These are phyloP conservation scores for Ogataea methylovora DNA, from an alignment of 805 yeast genomes.

Conservation along the genomic window DNA sequence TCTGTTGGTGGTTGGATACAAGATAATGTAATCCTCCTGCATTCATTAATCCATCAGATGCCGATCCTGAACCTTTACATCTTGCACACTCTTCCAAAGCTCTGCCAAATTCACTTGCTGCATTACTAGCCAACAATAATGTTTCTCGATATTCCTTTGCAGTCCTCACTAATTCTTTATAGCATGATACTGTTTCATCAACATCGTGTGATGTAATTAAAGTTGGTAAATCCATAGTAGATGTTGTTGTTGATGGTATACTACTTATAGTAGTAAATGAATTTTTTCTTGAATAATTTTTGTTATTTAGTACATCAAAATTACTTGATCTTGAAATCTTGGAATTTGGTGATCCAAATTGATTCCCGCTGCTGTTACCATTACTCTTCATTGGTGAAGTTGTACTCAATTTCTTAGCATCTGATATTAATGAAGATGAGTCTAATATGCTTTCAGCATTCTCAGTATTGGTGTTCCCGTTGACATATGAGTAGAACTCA, in stretches of 20 bases:
- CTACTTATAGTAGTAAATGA: conserved; percentile 31
- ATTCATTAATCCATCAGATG: conserved; percentile 56
- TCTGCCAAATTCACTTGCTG: conserved; percentile 65
- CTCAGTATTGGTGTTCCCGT: no score
- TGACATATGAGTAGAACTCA: conserved; percentile 50
- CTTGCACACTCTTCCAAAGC: conserved; percentile 60
- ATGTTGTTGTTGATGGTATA: conserved; percentile 40
- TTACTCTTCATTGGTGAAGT: no score
- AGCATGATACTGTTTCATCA: conserved; percentile 37
- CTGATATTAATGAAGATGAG: no score
- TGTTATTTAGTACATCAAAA: not conserved
- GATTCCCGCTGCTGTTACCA: not conserved
- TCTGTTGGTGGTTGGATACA: conserved; percentile 69
- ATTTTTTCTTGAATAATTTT: conserved; percentile 1
- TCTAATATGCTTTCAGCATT: no score
- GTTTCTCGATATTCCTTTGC: conserved; percentile 41
- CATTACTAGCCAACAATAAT: conserved; percentile 38
- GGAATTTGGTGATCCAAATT: not conserved
- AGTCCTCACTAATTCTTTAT: conserved; percentile 38
- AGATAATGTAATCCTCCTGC: conserved; percentile 75
- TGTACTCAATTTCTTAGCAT: no score
- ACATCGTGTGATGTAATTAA: conserved; percentile 57
- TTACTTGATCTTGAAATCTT: not conserved
- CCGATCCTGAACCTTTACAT: conserved; percentile 51
- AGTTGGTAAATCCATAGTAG: conserved; percentile 53